These are phyloP conservation scores for Colletotrichum shisoi DNA, from an alignment of 2,329 filamentous ascomycete genomes.

Conservation along the genomic window DNA sequence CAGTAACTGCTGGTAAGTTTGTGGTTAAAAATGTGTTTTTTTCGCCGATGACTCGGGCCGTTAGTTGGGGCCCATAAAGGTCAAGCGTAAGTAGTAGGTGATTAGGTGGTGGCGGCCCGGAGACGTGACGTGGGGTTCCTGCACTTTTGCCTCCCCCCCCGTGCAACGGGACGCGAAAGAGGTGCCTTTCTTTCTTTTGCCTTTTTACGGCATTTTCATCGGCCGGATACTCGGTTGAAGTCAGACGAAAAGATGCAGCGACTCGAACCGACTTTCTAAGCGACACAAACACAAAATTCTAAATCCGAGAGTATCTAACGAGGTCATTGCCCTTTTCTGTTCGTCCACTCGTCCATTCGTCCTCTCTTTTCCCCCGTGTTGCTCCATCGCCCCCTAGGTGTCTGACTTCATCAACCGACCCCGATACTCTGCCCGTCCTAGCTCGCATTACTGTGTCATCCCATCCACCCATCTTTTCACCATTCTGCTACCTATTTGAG, in stretches of 20 bases:
- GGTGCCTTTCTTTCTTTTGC: not conserved
- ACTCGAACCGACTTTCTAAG: slow-evolving; percentile 8
- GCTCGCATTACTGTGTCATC: slow-evolving; percentile 30
- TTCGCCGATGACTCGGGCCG: no score
- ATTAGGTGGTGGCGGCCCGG: slow-evolving; percentile 21
- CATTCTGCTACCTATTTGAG: slow-evolving; percentile 31
- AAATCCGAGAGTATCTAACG: not conserved
- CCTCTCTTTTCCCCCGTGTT: not conserved
- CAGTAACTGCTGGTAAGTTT: no score
- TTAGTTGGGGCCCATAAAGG: no score
- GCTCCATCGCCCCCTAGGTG: not conserved
- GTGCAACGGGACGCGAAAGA: not conserved
- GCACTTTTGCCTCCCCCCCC: not conserved
- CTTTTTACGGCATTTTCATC: slow-evolving; percentile 16
- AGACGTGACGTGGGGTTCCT: slow-evolving; percentile 12
- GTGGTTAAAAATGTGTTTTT: no score
- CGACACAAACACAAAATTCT: slow-evolving; percentile 11
- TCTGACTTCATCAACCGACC: not conserved
- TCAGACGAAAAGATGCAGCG: slow-evolving; percentile 36
- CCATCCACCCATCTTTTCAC: slow-evolving; percentile 14
- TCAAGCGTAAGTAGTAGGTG: no score
- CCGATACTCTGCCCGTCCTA: slow-evolving; percentile 4
- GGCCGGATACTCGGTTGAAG: slow-evolving; percentile 28
- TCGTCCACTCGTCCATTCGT: not conserved
- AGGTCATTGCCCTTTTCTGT: not conserved